A percentile compares a stretch with the other conserved stretches of the same genome.
These are phyloP conservation scores for Epichloe glyceriae DNA, from an alignment of 2,329 filamentous ascomycete genomes.

Conservation along the genomic window DNA sequence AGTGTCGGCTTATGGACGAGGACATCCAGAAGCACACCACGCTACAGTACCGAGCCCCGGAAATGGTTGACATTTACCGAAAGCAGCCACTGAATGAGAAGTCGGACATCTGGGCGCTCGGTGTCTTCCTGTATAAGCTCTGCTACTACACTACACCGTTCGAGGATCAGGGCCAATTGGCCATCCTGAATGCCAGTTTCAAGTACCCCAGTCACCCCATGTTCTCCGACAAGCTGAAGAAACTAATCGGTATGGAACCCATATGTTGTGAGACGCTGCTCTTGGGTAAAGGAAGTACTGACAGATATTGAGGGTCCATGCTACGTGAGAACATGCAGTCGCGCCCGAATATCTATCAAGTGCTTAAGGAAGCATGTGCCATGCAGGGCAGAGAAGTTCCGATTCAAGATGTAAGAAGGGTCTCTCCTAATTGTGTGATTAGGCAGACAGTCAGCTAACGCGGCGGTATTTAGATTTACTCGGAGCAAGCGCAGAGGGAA, in stretches of 20 bases:
- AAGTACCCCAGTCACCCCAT: slow-evolving; percentile 78
- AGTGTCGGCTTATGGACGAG: slow-evolving; percentile 88
- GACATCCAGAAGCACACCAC: slow-evolving; percentile 96
- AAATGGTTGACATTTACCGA: slow-evolving; percentile 97
- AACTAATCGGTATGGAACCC: slow-evolving; percentile 59
- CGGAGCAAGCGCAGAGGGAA: slow-evolving; percentile 51
- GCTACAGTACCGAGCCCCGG: slow-evolving; percentile 90
- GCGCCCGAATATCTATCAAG: slow-evolving; percentile 89
- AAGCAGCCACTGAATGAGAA: slow-evolving; percentile 97
- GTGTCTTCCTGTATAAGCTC: slow-evolving; percentile 90
- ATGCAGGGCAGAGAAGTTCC: slow-evolving; percentile 83
- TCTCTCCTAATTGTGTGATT: neutral
- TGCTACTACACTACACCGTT: slow-evolving; percentile 99
- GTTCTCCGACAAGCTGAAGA: slow-evolving; percentile 83
- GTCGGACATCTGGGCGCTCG: slow-evolving; percentile 95
- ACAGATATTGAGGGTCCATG: slow-evolving; percentile 57
- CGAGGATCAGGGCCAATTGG: slow-evolving; percentile 93
- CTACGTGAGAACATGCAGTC: slow-evolving; percentile 65
- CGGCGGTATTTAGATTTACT: slow-evolving; percentile 49
- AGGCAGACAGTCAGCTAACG: slow-evolving; percentile 4
- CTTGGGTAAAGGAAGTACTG: neutral
- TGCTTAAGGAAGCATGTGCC: slow-evolving; percentile 70
- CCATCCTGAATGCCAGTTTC: slow-evolving; percentile 90
- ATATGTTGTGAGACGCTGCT: neutral
- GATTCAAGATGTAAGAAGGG: slow-evolving; percentile 67